These are phyloP conservation scores for Mycosarcoma mackinlayi DNA, from an alignment of 1,284 basidiomycete species.

Conservation along the genomic window DNA sequence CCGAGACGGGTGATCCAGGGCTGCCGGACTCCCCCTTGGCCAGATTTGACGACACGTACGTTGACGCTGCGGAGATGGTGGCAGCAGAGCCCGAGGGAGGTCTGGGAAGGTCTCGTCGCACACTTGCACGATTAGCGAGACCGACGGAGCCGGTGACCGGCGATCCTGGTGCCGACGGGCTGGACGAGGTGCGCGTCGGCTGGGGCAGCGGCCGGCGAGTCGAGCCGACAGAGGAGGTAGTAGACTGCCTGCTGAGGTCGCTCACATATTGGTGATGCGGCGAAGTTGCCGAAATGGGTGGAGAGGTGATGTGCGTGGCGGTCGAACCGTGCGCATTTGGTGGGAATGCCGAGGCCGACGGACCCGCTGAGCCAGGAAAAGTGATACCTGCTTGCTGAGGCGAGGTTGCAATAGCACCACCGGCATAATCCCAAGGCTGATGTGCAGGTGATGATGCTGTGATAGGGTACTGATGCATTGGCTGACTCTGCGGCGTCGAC, in stretches of 20 bases:
- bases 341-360: slow-evolving; percentile 1
- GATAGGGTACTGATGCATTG: slow-evolving; percentile 13
- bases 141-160: slow-evolving; percentile 17
- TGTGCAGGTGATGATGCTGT: slow-evolving; percentile 6
- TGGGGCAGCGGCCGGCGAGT: slow-evolving; percentile 43
- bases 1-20: slow-evolving; percentile 27
- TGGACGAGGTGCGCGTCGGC: slow-evolving; percentile 41
- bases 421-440: slow-evolving; percentile 23
- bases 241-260: slow-evolving; percentile 43
- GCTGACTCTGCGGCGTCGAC: slow-evolving; percentile 15
- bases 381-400: slow-evolving; percentile 12
- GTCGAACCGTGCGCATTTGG: slow-evolving; percentile 16
- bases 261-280: slow-evolving; percentile 21
- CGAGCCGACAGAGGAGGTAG: slow-evolving; percentile 40
- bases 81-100: slow-evolving; percentile 39
- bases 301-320: slow-evolving; percentile 12
- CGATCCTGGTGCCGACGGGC: slow-evolving; percentile 35
- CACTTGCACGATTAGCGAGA: slow-evolving; percentile 30
- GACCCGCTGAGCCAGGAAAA: slow-evolving; percentile 12
- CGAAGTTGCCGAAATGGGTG: slow-evolving; percentile 12
- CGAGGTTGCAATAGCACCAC: slow-evolving; percentile 1
- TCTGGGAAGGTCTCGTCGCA: slow-evolving; percentile 38
- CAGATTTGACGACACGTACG: slow-evolving; percentile 18
- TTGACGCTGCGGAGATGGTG: slow-evolving; percentile 29
- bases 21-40: slow-evolving; percentile 17